Evolutionary conservation across 495 filamentous ascomycete genomes (phyloP), one percentile per base, ranked within the genome.

Genomic region (Penicillium pulvis): DNA sequence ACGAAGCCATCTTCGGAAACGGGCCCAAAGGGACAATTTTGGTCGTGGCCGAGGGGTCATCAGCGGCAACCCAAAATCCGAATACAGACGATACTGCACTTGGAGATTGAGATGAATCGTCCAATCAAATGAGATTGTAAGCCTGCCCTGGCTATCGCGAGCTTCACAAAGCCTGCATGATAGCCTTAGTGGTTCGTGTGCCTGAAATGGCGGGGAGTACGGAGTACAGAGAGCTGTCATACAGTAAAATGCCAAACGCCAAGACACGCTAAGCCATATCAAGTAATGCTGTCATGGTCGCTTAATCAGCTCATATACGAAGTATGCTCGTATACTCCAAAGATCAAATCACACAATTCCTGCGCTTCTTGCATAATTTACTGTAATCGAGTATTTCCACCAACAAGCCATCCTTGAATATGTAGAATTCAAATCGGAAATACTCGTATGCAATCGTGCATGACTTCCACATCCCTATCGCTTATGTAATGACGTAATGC

Each of bases 1-100:
- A 31, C 60, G 66, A 58, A 71, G 42, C 45, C 58, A 69, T 53
- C 47, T 20, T 31, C 62, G 57, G 10, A 72, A 55, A 7, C 65
- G 68, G 11, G 19, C 45, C 65, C 70, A 71, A 24, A 33, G 24
- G 10, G 41, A 45, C 23, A 45, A 12, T 14, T 47, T 45, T 9
- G 39, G 53, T 17, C 42, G 30, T 4, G 42, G 42, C 9, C 39
- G 53, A 2, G 33, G 51, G 30, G 46, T 24, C 46, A 49, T 49
- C 4, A 39, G 11, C 11, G 11, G 35, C 11, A 14, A 31, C 9
- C 9, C 30, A 31, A 31, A 31, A 10, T 7, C 4, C 9, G 30
- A 31, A 31, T 31, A 31, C 30, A 23, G 20, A 23, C 20, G 20
- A 23, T 23, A 23, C 20, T 23, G 20, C 20, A 23, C 20, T 1